Conservation (phyloP, 768 basidiomycete species). For the Boletellus ananas region DNA sequence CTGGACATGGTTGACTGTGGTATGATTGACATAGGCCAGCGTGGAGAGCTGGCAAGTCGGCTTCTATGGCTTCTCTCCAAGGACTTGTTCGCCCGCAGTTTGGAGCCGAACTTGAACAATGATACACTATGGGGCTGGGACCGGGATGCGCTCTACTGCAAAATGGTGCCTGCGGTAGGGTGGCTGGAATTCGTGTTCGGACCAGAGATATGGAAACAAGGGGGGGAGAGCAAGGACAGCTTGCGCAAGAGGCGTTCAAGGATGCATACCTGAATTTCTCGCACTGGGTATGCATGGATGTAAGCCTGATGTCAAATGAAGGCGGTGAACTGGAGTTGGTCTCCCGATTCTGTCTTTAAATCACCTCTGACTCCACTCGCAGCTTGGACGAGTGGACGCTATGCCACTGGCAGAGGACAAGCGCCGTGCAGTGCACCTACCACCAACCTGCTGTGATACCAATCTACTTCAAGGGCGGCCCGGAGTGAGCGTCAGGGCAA, state of each 20-base stretch:
- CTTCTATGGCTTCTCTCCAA: neutral
- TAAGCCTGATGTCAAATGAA: neutral
- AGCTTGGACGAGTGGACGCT: neutral
- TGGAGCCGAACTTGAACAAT: too few relatives aligned
- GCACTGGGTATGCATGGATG: neutral
- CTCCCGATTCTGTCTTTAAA: neutral
- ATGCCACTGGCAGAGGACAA: neutral
- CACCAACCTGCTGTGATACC: neutral
- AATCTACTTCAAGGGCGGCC: neutral
- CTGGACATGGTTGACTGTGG: neutral
- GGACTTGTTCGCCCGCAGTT: neutral
- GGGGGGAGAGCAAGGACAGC: too few relatives aligned
- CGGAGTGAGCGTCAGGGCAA: neutral
- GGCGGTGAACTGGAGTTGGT: neutral
- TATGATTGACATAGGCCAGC: constrained; percentile 1
- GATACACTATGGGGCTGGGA: constrained; percentile 1
- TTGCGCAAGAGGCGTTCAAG: neutral
- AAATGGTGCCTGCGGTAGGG: constrained; percentile 9
- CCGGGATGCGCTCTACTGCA: constrained; percentile 3
- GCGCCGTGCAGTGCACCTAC: neutral
- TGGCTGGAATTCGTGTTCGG: constrained; percentile 16
- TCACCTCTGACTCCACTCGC: too few relatives aligned
- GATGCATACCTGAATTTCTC: neutral
- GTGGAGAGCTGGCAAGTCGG: neutral
- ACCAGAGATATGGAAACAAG: neutral